Conservation (phyloP, 2,329 filamentous ascomycete species). For the Venturia pyrina region DNA sequence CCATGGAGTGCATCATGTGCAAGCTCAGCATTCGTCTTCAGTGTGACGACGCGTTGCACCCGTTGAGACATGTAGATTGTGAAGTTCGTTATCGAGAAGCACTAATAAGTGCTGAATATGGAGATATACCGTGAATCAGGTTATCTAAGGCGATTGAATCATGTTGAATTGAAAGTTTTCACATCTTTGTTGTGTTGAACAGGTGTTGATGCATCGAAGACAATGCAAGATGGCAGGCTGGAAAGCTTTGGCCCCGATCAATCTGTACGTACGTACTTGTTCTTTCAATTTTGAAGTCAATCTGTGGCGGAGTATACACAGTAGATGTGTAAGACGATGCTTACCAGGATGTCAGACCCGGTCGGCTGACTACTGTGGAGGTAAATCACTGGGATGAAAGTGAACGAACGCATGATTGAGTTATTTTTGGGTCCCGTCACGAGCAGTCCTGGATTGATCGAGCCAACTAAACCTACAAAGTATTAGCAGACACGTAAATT, state of each 20-base stretch:
- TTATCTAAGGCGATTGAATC: background rate
- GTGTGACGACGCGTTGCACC: background rate
- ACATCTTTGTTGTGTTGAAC: background rate
- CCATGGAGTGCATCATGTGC: background rate
- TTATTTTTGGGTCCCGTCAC: no score
- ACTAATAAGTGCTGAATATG: background rate
- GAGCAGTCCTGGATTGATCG: no score
- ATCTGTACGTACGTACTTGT: no score
- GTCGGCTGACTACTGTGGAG: no score
- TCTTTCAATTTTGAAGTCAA: no score
- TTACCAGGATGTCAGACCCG: no score
- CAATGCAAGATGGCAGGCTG: background rate
- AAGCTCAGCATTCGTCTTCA: background rate
- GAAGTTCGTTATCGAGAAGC: background rate
- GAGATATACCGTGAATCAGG: background rate
- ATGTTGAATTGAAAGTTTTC: background rate
- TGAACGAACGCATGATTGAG: no score
- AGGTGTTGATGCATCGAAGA: background rate
- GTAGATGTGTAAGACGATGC: no score
- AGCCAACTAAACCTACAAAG: no score
- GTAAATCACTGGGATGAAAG: no score
- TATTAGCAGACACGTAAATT: no score
- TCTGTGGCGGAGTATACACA: background rate
- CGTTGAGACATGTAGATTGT: background rate
- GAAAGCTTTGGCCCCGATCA: no score